Conservation (phyloP, 2,329 filamentous ascomycete genomes). For the Fonsecaea monophora region DNA sequence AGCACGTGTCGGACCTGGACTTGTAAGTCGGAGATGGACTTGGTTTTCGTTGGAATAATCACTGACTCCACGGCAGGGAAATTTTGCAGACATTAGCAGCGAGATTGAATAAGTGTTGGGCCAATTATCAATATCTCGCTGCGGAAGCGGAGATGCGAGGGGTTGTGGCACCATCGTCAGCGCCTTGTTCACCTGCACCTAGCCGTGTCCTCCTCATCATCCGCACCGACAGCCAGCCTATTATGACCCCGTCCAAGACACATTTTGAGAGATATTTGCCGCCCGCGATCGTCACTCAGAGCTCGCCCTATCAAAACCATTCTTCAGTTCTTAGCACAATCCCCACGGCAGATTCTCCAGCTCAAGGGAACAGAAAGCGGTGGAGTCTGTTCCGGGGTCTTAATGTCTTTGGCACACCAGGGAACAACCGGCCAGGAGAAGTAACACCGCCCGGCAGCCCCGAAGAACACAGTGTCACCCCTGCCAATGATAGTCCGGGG, state of each 20-base stretch:
- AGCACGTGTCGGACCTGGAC: conserved; percentile 69
- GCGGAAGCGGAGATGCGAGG: conserved; percentile 67
- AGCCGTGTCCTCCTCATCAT: conserved; percentile 88
- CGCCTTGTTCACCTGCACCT: conserved; percentile 83
- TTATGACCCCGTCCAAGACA: conserved; percentile 62
- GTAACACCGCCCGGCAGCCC: conserved; percentile 48
- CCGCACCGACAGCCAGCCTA: conserved; percentile 72
- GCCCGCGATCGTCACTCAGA: conserved; percentile 43
- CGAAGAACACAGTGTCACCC: conserved; percentile 38
- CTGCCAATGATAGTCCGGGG: conserved; percentile 17
- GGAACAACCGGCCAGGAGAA: conserved; percentile 53
- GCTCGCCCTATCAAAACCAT: conserved; percentile 46
- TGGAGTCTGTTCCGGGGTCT: conserved; percentile 61
- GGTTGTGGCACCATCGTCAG: conserved; percentile 70
- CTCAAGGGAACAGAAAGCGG: conserved; percentile 48
- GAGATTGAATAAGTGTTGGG: conserved; percentile 75
- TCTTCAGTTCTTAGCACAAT: conserved; percentile 46
- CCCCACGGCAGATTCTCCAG: conserved; percentile 38
- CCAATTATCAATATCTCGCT: conserved; percentile 78
- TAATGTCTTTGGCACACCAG: conserved; percentile 52
- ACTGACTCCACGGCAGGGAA: conserved; percentile 54
- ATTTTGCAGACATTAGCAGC: conserved; percentile 73
- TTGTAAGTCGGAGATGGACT: conserved; percentile 59
- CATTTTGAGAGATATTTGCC: conserved; percentile 68
- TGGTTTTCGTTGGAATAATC: not conserved